Evolutionary conservation across 2,329 filamentous ascomycete species (phyloP), one percentile per base, ranked within the genome.

Genomic region (Claviceps monticola): DNA sequence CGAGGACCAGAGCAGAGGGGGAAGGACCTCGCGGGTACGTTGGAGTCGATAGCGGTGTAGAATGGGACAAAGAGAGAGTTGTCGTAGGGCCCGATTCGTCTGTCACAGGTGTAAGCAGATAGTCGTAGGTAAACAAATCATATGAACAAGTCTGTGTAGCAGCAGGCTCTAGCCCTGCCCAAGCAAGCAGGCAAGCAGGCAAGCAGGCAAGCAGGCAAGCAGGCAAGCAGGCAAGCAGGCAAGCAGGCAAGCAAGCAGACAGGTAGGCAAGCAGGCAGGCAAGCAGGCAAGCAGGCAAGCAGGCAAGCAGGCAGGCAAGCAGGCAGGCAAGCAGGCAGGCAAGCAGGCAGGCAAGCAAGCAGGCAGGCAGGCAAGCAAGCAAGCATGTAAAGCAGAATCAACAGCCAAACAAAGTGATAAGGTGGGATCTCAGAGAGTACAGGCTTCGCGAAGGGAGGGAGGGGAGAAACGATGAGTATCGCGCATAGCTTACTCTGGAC

Each of bases 11-110:
- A 87, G 71, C 36, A 80, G 69, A 16, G 74, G 73, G 4, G 74
- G 71, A 3, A 88, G 74, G 4, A 71, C 64, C 37, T 68, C 59
- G 38, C 80, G 77, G 38, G 73, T 76, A 56, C 70, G 74, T 48
- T 75, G 79, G 19, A 85, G 75, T 46, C 83, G 82, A 56, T 75
- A 71, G 50, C 69, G 69, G 62, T 86, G 83, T 16, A 87, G 69
- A 51, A 85, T 71, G n/a, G 83, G 84, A 43, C 82, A 74, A 44
- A 80, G 71, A 23, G 79, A 80, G 48, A 87, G 73, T 44, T 66
- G 63, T 56, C 83, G 80, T 49, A 88, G 72, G 54, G 74, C 75
- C 61, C 77, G 83, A 54, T 73, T 82, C 41, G 76, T 77, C 81
- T 84, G 62, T 21, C 16, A 21, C 7, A 44, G 51, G n/a, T 14